Conservation (phyloP, 2,329 filamentous ascomycete species). For the Botrytis cinerea region DNA sequence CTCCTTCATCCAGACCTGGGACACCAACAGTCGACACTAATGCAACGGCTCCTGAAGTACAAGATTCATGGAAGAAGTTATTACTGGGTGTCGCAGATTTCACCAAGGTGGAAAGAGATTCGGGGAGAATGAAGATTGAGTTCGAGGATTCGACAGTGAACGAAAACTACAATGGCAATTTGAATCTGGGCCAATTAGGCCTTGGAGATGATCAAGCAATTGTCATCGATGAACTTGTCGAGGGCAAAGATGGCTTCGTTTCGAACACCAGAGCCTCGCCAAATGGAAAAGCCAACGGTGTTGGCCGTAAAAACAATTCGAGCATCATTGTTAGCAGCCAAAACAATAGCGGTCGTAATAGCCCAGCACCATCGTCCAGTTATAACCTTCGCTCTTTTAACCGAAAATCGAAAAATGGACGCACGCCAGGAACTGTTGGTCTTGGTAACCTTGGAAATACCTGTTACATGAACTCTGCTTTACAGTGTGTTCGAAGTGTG, state of each 20-base stretch:
- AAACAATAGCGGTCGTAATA: conserved; percentile 66
- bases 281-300: conserved; percentile 30
- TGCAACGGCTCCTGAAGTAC: conserved; percentile 31
- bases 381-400: conserved; percentile 67
- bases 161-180: conserved; percentile 73
- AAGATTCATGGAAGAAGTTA: conserved; percentile 47
- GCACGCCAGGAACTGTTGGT: conserved; percentile 75
- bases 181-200: conserved; percentile 64
- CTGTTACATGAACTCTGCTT: conserved; percentile 98
- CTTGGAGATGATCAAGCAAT: conserved; percentile 74
- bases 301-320: conserved; percentile 29
- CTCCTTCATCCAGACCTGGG: conserved; percentile 40
- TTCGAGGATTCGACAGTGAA: conserved; percentile 71
- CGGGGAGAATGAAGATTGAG: conserved; percentile 47
- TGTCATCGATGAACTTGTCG: conserved; percentile 78
- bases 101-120: conserved; percentile 61
- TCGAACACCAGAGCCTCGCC: conserved; percentile 48
- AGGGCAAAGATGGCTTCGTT: conserved; percentile 58
- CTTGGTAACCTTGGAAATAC: conserved; percentile 93
- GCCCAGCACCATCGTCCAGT: conserved; percentile 59
- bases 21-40: conserved; percentile 31
- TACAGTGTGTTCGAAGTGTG: conserved; percentile 91
- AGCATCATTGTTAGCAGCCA: conserved; percentile 42
- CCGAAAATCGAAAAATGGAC: conserved; percentile 62
- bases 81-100: conserved; percentile 59